Evolutionary conservation across 2,329 filamentous ascomycete species (phyloP).

Genomic region (Aspergillus intermedius): DNA sequence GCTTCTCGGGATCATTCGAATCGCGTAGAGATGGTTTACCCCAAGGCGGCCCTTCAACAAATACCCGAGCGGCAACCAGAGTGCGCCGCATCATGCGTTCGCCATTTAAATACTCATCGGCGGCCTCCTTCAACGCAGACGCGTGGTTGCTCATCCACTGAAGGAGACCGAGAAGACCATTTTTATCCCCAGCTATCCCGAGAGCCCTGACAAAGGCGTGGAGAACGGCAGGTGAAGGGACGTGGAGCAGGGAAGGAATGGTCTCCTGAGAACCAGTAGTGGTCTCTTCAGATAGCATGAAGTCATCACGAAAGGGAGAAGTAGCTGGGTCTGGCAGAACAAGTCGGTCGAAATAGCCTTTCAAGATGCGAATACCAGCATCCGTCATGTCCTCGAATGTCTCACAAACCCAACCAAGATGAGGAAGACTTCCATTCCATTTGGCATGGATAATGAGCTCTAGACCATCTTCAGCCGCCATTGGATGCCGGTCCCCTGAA

Average conservation of each 20-base stretch:
- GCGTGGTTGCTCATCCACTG: constrained; percentile 37
- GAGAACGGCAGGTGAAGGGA: constrained; percentile 33
- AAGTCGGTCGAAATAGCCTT: constrained; percentile 29
- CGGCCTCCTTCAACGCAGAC: constrained; percentile 25
- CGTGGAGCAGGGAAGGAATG: constrained; percentile 27
- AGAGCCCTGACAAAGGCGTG: constrained; percentile 39
- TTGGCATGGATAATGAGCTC: constrained; percentile 16
- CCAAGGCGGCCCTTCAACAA: constrained; percentile 32
- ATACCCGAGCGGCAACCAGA: constrained; percentile 34
- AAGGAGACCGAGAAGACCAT: constrained; percentile 34
- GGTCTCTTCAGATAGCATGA: constrained; percentile 7
- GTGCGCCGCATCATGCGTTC: constrained; percentile 32
- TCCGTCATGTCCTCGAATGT: constrained; percentile 25
- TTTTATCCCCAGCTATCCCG: constrained; percentile 34
- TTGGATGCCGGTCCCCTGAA: constrained; percentile 22
- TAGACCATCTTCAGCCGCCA: constrained; percentile 21
- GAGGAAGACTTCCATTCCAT: constrained; percentile 4
- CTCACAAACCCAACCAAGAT: constrained; percentile 2
- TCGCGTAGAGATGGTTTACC: constrained; percentile 3
- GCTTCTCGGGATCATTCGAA: constrained; percentile 2
- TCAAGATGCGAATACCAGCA: constrained; percentile 26
- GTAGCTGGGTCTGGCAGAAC: constrained; percentile 23
- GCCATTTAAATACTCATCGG: constrained; percentile 33
- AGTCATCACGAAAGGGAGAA: constrained; percentile 15
- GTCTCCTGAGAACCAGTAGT: constrained; percentile 9